phyloP scores from a whole-genome alignment of 768 basidiomycete species.

The Crucibulum laeve region DNA sequence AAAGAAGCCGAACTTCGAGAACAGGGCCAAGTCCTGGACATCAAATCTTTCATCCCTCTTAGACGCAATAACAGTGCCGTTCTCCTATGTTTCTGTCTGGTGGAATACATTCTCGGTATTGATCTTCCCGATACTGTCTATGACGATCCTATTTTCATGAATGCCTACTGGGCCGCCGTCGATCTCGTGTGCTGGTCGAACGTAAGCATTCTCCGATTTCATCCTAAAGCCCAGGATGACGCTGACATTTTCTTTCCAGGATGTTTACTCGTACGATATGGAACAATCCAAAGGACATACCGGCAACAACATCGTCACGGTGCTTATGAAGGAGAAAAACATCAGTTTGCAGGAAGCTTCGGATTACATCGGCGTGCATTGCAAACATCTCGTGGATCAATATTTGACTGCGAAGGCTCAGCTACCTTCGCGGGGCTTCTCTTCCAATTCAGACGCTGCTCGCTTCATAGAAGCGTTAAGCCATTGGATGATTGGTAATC shows the following conservation, averaged over 20 bases:
- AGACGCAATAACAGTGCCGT: conserved; percentile 71
- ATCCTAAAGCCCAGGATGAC: conserved; percentile 1
- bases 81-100: conserved; percentile 56
- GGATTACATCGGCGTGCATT: conserved; percentile 52
- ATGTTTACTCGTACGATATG: conserved; percentile 71
- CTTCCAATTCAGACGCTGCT: conserved; percentile 45
- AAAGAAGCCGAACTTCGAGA: conserved; percentile 61
- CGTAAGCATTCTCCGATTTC: conserved; percentile 30
- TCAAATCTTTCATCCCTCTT: conserved; percentile 48
- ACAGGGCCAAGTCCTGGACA: conserved; percentile 46
- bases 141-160: conserved; percentile 48
- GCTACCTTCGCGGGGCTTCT: conserved; percentile 44
- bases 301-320: conserved; percentile 67
- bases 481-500: conserved; percentile 60
- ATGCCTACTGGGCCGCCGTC: conserved; percentile 52
- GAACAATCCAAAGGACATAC: conserved; percentile 62
- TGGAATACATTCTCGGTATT: conserved; percentile 56
- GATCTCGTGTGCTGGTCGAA: conserved; percentile 73
- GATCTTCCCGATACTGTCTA: conserved; percentile 63
- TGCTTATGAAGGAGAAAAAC: conserved; percentile 54
- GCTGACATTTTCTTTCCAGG: conserved; percentile 29
- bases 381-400: conserved; percentile 41
- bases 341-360: conserved; percentile 55
- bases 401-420: conserved; percentile 41
- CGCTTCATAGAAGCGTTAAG: conserved; percentile 53